Evolutionary conservation across 1,284 basidiomycete species (phyloP).

Genomic region (Coniferiporia weirii): DNA sequence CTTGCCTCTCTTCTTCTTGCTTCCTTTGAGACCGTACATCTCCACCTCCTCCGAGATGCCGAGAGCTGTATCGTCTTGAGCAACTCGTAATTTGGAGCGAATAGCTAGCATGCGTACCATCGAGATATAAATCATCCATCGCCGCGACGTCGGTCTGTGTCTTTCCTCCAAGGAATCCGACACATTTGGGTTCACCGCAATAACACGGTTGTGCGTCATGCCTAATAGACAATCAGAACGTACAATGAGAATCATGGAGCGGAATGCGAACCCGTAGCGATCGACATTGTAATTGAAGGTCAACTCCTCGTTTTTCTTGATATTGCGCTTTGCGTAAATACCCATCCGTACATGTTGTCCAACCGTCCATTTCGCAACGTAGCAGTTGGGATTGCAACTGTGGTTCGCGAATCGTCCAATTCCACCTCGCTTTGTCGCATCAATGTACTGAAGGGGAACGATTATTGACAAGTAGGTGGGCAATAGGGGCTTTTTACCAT

Average conservation of each 20-base stretch:
- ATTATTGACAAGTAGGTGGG: constrained; percentile 9
- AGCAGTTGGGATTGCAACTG: constrained; percentile 97
- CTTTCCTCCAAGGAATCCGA: constrained; percentile 96
- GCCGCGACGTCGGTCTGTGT: constrained; percentile 94
- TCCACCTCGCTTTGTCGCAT: constrained; percentile 95
- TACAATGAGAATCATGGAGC: not conserved
- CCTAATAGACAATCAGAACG: constrained; percentile 34
- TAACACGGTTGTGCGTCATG: constrained; percentile 95
- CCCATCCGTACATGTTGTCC: constrained; percentile 94
- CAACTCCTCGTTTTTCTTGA: constrained; percentile 84
- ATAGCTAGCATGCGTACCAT: constrained; percentile 54
- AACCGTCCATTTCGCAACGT: constrained; percentile 99
- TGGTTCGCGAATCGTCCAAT: constrained; percentile 98
- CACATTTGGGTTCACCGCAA: constrained; percentile 94
- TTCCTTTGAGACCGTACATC: constrained; percentile 76
- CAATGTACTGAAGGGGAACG: constrained; percentile 70
- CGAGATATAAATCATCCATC: constrained; percentile 94
- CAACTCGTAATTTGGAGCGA: constrained; percentile 14
- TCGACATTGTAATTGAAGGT: constrained; percentile 99
- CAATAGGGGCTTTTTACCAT: constrained; percentile 22
- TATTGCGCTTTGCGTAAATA: constrained; percentile 88
- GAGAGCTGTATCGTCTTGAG: constrained; percentile 54
- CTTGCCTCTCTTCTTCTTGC: constrained; percentile 85
- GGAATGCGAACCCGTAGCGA: constrained; percentile 77
- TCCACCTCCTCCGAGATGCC: constrained; percentile 93